Evolutionary conservation across 768 basidiomycete genomes (phyloP).

Genomic region (Phylloporus sp.): DNA sequence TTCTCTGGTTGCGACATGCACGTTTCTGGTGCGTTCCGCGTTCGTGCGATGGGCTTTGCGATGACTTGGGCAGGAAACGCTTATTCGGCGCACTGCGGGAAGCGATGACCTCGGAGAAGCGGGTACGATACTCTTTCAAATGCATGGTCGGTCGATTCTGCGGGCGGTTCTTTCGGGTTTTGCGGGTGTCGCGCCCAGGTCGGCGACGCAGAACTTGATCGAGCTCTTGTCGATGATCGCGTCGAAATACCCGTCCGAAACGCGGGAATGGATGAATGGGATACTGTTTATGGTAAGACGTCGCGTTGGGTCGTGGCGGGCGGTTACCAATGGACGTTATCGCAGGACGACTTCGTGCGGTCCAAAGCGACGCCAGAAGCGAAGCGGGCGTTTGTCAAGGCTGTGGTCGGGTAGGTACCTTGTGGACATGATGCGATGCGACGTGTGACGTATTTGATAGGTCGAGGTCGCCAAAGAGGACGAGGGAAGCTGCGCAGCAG

Average conservation of each 20-base stretch:
- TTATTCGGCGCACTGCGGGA: constrained; percentile 61
- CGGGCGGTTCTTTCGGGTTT: constrained; percentile 73
- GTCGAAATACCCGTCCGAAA: constrained; percentile 48
- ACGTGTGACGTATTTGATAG: constrained; percentile 32
- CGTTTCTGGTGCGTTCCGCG: constrained; percentile 67
- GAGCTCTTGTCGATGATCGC: constrained; percentile 72
- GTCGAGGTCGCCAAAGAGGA: constrained; percentile 66
- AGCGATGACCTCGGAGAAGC: constrained; percentile 57
- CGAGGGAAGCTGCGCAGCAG: constrained; percentile 80
- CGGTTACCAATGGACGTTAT: not conserved
- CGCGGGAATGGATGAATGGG: constrained; percentile 66
- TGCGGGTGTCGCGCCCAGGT: constrained; percentile 79
- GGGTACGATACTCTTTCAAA: constrained; percentile 44
- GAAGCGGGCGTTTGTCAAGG: constrained; percentile 74
- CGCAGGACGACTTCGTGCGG: constrained; percentile 66
- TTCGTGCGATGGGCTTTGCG: not conserved
- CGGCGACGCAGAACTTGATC: constrained; percentile 76
- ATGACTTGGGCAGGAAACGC: constrained; percentile 41
- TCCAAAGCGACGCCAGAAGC: constrained; percentile 69
- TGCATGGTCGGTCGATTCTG: constrained; percentile 64
- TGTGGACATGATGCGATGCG: not conserved
- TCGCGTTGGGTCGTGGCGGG: constrained; percentile 4
- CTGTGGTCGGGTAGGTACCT: constrained; percentile 54
- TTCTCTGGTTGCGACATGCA: constrained; percentile 75
- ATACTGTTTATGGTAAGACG: constrained; percentile 65